phyloP scores from a whole-genome alignment of 306 rosid genomes.

The Fagus crenata region DNA sequence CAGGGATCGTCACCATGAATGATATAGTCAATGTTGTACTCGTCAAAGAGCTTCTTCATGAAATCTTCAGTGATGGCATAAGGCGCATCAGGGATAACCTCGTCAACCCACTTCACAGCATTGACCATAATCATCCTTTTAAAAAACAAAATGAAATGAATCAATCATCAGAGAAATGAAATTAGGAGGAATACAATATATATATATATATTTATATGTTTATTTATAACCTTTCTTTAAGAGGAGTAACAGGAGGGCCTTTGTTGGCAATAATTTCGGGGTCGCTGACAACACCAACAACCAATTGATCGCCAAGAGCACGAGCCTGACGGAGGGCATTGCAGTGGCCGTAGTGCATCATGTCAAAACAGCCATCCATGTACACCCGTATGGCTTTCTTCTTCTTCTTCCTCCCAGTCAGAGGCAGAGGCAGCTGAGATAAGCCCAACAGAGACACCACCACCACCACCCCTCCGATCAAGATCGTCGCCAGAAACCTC shows the following conservation, averaged over 20 bases:
- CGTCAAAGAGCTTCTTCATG: constrained; percentile 62
- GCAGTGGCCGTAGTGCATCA: constrained; percentile 76
- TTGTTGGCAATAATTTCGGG: constrained; percentile 55
- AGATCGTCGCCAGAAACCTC: constrained; percentile 54
- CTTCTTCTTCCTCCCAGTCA: constrained; percentile 46
- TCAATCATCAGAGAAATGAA: neutral
- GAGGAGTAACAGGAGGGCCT: constrained; percentile 64
- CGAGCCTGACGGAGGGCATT: constrained; percentile 71
- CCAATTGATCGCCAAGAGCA: constrained; percentile 59
- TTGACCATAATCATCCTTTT: constrained; percentile 59
- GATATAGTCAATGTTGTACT: constrained; percentile 53
- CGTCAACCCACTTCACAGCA: constrained; percentile 66
- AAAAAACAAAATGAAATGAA: neutral
- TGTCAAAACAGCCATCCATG: constrained; percentile 68
- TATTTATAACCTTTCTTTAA: constrained; percentile 42
- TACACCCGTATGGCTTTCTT: constrained; percentile 58
- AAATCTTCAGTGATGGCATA: constrained; percentile 64
- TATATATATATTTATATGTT: too few species aligned
- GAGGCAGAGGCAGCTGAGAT: constrained; percentile 31
- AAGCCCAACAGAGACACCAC: constrained; percentile 51
- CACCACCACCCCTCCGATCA: constrained; percentile 63
- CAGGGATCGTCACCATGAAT: constrained; percentile 67
- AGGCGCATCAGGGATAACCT: constrained; percentile 62
- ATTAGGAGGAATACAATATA: neutral
- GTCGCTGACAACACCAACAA: constrained; percentile 65